Base-by-base conservation (phyloP, 2,329 filamentous ascomycete genomes). In the Emmonsia crescens region DNA sequence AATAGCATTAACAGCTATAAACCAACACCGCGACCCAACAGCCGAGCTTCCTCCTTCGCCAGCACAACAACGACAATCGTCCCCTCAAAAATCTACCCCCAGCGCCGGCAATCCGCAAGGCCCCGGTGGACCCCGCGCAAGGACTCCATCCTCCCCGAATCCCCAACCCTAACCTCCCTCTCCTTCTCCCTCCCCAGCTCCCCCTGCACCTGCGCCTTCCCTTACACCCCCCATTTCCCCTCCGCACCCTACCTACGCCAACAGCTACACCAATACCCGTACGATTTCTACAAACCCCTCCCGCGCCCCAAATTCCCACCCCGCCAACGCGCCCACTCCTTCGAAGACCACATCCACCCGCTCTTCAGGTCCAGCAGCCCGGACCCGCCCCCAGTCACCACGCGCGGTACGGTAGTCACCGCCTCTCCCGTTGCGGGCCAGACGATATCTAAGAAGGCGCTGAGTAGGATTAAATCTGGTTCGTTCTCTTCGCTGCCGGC, bases 271-370 rank as follows among this genome's bases (percentile, higher is more conserved):
- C 29, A 21, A 19, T n/a, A 54, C 27, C 51, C 12, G 1, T 36
- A 56, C 21, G 5, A 21, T 16, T 21, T 27, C 36, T 9, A 57
- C 21, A 4, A 14, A 21, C 36, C 21, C 4, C 36, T 57, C 54
- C 21, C 38, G 0, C 21, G n/a, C 0, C 36, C 54, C 36, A 57
- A 42, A 57, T 44, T 57, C 38, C 54, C 36, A 12, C n/a, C 21
- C 21, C 59, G 49, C 48, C 48, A 16, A 42, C 49, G 59, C 59
- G 31, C 59, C 29, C 51, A 42, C 1, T 60, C 59, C 21, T 36
- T 60, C 21, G 59, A 60, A 46, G 49, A 29, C 27, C 49, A 60
- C 59, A 60, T 60, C 51, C 59, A 60, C 49, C 59, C 59, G 27
- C 59, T 60, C 29, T 60, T 60, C 59, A 33, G 59, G 5, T 55